phyloP scores from a whole-genome alignment of 2,329 filamentous ascomycete species.

The Ophiostoma sp. region DNA sequence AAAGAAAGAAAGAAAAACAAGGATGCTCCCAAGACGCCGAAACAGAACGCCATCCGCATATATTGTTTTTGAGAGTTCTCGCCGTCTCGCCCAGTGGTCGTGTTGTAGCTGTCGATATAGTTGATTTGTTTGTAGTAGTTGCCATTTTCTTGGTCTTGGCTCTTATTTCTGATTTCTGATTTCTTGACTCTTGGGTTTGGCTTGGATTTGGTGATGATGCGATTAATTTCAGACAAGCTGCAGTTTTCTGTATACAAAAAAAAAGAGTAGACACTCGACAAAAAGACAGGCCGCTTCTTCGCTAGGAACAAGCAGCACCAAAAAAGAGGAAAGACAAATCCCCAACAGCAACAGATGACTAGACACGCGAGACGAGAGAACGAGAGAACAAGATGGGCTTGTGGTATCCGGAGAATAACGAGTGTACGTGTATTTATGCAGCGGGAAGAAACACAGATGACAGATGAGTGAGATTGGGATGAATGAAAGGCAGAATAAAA shows the following conservation, averaged over 20 bases:
- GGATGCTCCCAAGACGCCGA: background rate
- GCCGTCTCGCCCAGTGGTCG: background rate
- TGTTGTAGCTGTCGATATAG: background rate
- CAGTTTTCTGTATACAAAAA: conserved; percentile 12
- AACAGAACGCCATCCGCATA: conserved; percentile 7
- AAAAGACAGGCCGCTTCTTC: background rate
- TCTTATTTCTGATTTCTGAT: background rate
- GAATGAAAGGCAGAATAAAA: conserved; percentile 23
- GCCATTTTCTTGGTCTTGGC: background rate
- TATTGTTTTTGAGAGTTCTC: background rate
- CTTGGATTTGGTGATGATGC: background rate
- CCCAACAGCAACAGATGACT: background rate
- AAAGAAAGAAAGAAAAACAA: background rate
- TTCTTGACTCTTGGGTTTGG: background rate
- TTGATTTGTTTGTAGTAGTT: background rate
- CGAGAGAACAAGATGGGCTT: conserved; percentile 9
- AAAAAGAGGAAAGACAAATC: background rate
- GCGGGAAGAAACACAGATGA: background rate
- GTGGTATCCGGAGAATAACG: conserved; percentile 18
- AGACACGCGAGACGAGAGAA: background rate
- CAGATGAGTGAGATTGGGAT: conserved; percentile 14
- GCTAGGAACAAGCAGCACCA: background rate
- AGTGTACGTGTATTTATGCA: conserved; percentile 12
- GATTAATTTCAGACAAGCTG: conserved; percentile 3
- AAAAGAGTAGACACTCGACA: background rate